Conservation (phyloP, 2,329 filamentous ascomycete species). For the Alternaria ethzedia region DNA sequence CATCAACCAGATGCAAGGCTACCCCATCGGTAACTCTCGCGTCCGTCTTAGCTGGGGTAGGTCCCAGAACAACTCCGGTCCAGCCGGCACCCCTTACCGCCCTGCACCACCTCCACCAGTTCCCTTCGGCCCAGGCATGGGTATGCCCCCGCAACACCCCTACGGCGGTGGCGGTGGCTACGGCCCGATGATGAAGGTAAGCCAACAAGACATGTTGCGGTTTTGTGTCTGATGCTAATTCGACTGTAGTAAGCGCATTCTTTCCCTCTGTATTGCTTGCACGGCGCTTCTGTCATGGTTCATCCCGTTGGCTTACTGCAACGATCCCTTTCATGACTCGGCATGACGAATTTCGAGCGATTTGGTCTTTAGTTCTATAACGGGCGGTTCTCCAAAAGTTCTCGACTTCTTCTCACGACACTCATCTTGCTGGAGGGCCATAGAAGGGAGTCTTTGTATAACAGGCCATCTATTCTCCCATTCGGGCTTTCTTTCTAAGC, state of each 20-base stretch:
- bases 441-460: slow-evolving; percentile 47
- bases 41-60: slow-evolving; percentile 97
- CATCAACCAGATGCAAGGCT: slow-evolving; percentile 99
- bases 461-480: slow-evolving; percentile 43
- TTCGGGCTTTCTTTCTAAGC: slow-evolving; percentile 41
- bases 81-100: slow-evolving; percentile 93
- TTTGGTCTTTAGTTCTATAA: slow-evolving; percentile 44
- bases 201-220: neutral
- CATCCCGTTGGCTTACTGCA: slow-evolving; percentile 43
- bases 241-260: slow-evolving; percentile 45
- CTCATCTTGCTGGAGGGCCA: slow-evolving; percentile 43
- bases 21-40: slow-evolving; percentile 97
- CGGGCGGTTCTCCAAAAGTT: slow-evolving; percentile 50
- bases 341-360: slow-evolving; percentile 47
- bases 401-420: slow-evolving; percentile 45
- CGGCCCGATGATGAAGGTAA: slow-evolving; percentile 73
- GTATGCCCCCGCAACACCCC: slow-evolving; percentile 67
- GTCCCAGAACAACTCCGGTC: slow-evolving; percentile 98
- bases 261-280: slow-evolving; percentile 44
- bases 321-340: slow-evolving; percentile 48
- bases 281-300: slow-evolving; percentile 45
- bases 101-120: slow-evolving; percentile 84
- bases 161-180: slow-evolving; percentile 62
- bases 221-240: slow-evolving; percentile 18
- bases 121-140: slow-evolving; percentile 67